Conservation (phyloP, 2,329 filamentous ascomycete species). For the Lachnum nothofagi region DNA sequence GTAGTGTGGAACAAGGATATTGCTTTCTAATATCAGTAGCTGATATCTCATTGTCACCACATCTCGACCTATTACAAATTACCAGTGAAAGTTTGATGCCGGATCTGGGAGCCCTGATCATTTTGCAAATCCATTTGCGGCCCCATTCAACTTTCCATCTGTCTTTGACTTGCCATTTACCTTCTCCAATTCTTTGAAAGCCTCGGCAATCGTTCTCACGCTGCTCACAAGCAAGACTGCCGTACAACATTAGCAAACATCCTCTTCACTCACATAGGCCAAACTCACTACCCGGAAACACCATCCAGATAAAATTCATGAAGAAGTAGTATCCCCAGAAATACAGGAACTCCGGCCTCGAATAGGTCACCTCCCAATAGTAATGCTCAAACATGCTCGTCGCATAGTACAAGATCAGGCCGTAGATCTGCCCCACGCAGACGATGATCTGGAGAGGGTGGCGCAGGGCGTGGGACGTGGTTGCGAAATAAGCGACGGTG, state of each 20-base stretch:
- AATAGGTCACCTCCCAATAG: slow-evolving; percentile 45
- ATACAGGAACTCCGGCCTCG: slow-evolving; percentile 55
- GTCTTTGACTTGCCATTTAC: slow-evolving; percentile 3
- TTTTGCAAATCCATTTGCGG: neutral
- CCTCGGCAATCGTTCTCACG: slow-evolving; percentile 32
- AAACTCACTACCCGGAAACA: slow-evolving; percentile 51
- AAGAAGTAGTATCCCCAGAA: slow-evolving; percentile 61
- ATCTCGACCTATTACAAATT: no score
- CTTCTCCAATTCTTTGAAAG: slow-evolving; percentile 34
- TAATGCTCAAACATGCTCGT: slow-evolving; percentile 50
- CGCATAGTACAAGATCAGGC: slow-evolving; percentile 58
- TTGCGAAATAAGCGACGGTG: slow-evolving; percentile 43
- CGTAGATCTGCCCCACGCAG: slow-evolving; percentile 39
- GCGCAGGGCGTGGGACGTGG: slow-evolving; percentile 40
- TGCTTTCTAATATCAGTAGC: no score
- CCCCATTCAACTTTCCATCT: no score
- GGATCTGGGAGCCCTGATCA: no score
- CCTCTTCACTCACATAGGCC: neutral
- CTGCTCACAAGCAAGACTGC: slow-evolving; percentile 35
- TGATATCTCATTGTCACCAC: no score
- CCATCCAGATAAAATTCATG: slow-evolving; percentile 57
- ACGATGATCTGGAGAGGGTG: slow-evolving; percentile 45
- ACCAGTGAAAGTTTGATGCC: no score
- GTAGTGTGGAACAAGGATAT: no score
- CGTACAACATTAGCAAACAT: neutral